phyloP scores from a whole-genome alignment of 805 yeast species.

The Yamadazyma tumulicola region DNA sequence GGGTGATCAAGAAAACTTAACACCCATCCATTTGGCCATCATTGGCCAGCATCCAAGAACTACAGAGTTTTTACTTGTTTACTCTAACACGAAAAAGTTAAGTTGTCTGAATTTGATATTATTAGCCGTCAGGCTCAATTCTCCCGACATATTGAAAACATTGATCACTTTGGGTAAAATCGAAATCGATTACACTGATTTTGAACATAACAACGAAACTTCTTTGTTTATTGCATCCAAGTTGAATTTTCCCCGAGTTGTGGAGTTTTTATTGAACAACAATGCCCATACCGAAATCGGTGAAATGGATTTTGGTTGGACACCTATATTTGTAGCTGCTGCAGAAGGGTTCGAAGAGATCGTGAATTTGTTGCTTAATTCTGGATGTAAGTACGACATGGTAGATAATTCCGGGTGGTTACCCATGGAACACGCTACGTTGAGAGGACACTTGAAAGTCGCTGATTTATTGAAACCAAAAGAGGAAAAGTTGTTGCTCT shows the following conservation, averaged over 20 bases:
- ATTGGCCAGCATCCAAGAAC: slow-evolving; percentile 81
- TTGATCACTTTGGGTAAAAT: slow-evolving; percentile 56
- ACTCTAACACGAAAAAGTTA: slow-evolving; percentile 37
- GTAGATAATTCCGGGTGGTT: slow-evolving; percentile 91
- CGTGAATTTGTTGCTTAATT: slow-evolving; percentile 49
- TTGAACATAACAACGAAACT: slow-evolving; percentile 62
- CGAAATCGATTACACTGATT: slow-evolving; percentile 60
- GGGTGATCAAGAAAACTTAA: slow-evolving; percentile 76
- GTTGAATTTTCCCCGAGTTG: slow-evolving; percentile 51
- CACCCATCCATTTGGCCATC: slow-evolving; percentile 83
- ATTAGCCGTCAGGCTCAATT: slow-evolving; percentile 65
- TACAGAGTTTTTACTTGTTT: slow-evolving; percentile 52
- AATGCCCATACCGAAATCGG: slow-evolving; percentile 74
- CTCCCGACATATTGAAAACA: slow-evolving; percentile 51
- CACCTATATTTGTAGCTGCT: slow-evolving; percentile 87
- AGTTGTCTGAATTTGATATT: slow-evolving; percentile 57
- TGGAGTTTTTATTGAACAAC: slow-evolving; percentile 48
- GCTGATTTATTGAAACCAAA: slow-evolving; percentile 59
- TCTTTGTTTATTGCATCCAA: slow-evolving; percentile 80
- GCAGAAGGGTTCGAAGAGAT: slow-evolving; percentile 71
- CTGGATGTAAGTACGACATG: slow-evolving; percentile 51
- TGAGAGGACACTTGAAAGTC: slow-evolving; percentile 78
- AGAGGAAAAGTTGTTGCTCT: slow-evolving; percentile 30
- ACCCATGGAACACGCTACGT: slow-evolving; percentile 94
- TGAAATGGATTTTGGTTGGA: slow-evolving; percentile 86